Percentiles rank a stretch among this genome's conserved stretches.
Conservation (phyloP, 345 rosid species). For the Balakata baccata region DNA sequence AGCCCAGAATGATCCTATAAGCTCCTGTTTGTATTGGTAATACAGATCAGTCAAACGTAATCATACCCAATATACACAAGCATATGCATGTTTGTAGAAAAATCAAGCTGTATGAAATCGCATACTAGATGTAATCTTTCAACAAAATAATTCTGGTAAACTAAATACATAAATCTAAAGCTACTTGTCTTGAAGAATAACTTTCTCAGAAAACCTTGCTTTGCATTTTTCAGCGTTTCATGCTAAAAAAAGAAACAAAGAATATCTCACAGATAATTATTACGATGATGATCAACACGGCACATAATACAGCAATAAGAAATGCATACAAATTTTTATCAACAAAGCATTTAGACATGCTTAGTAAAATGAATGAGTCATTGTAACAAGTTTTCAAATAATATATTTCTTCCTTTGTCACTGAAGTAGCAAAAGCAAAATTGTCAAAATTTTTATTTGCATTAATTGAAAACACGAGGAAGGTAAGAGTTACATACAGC, state of each 20-base stretch:
- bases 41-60: constrained; percentile 2
- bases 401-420: neutral
- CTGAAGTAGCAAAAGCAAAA: neutral
- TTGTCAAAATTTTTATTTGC: neutral
- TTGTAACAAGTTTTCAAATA: neutral
- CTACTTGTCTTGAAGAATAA: too few relatives aligned
- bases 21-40: constrained; percentile 42
- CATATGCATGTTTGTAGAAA: neutral
- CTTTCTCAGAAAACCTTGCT: too few relatives aligned
- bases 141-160: too few relatives aligned
- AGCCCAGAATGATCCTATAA: constrained; percentile 88
- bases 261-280: neutral
- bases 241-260: neutral
- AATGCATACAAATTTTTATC: neutral
- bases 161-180: too few relatives aligned
- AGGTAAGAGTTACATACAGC: constrained; percentile 44
- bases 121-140: too few relatives aligned
- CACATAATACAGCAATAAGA: neutral
- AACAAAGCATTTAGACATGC: neutral
- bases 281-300: neutral
- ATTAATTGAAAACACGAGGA: neutral
- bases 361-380: neutral
- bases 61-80: neutral
- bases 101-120: neutral
- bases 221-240: too few relatives aligned